Conservation (phyloP, 176 grass and related monocot genomes). For the Oryza punctata region DNA sequence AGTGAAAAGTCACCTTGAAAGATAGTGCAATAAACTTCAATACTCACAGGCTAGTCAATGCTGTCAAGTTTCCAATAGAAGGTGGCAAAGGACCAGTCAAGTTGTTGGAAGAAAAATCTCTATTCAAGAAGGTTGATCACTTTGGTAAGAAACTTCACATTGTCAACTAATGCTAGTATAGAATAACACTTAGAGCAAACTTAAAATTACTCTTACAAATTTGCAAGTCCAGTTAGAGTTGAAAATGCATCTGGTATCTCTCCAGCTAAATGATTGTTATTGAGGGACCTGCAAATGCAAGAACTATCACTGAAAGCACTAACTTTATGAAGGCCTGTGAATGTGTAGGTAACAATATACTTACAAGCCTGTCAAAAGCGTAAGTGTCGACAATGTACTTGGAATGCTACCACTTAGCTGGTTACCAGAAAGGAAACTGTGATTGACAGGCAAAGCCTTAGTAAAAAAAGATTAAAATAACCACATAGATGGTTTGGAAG, state of each 20-base stretch:
- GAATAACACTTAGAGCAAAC: not conserved
- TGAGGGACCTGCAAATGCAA: constrained; percentile 72
- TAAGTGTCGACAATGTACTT: constrained; percentile 72
- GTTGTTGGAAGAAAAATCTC: constrained; percentile 95
- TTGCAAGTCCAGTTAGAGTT: constrained; percentile 63
- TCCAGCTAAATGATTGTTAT: constrained; percentile 76
- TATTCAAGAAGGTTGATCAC: constrained; percentile 45
- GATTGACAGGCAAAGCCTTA: constrained; percentile 34
- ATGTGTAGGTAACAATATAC: constrained; percentile 34
- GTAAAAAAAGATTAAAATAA: constrained; percentile 11
- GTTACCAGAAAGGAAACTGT: constrained; percentile 89
- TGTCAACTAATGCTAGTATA: constrained; percentile 16
- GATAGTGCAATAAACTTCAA: constrained; percentile 18
- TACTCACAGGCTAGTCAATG: constrained; percentile 89
- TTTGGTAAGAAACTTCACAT: constrained; percentile 31
- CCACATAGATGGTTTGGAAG: not conserved
- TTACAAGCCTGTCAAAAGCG: constrained; percentile 76
- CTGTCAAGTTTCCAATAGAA: constrained; percentile 79
- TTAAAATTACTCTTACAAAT: constrained; percentile 64
- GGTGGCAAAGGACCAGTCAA: constrained; percentile 72
- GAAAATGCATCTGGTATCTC: constrained; percentile 83
- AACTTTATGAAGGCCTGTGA: constrained; percentile 13
- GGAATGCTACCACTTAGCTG: constrained; percentile 86
- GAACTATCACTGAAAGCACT: constrained; percentile 26
- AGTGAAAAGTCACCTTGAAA: constrained; percentile 17